Evolutionary conservation across 2,329 filamentous ascomycete species (phyloP).

Genomic region (Stachybotrys chartarum): DNA sequence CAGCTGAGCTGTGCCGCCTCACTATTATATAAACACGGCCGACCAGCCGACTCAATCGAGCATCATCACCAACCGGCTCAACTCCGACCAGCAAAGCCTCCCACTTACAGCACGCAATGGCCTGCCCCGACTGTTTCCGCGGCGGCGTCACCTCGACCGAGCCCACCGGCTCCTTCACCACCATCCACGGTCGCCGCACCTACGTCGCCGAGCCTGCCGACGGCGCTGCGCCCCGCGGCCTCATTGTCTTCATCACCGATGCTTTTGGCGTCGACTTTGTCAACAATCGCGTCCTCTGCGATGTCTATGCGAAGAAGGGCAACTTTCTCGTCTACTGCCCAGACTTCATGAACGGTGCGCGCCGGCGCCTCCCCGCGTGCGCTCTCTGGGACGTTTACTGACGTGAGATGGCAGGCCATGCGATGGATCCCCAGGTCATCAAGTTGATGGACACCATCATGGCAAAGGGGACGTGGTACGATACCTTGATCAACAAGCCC

Average conservation of each 20-base stretch:
- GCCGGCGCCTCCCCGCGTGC: too few relatives aligned
- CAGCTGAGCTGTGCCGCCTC: too few relatives aligned
- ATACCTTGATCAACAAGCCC: slow-evolving; percentile 3
- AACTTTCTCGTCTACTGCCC: slow-evolving; percentile 45
- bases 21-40: too few relatives aligned
- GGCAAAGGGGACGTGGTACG: neutral
- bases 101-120: slow-evolving; percentile 14
- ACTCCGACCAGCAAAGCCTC: too few relatives aligned
- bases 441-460: slow-evolving; percentile 2
- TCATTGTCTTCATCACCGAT: slow-evolving; percentile 48
- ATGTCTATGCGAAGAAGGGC: slow-evolving; percentile 44
- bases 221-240: slow-evolving; percentile 28
- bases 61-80: too few relatives aligned
- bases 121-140: slow-evolving; percentile 36
- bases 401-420: neutral
- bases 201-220: slow-evolving; percentile 34
- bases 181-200: slow-evolving; percentile 38
- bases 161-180: slow-evolving; percentile 35
- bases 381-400: neutral
- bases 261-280: slow-evolving; percentile 47
- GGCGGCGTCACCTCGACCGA: slow-evolving; percentile 36
- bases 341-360: slow-evolving; percentile 42
- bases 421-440: neutral
- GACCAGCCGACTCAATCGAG: too few relatives aligned
- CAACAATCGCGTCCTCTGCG: slow-evolving; percentile 46